A percentile compares a stretch with the other conserved stretches of the same genome.
Evolutionary conservation across 345 rosid species (phyloP).

Genomic region (Psidium friedrichsthalianum): DNA sequence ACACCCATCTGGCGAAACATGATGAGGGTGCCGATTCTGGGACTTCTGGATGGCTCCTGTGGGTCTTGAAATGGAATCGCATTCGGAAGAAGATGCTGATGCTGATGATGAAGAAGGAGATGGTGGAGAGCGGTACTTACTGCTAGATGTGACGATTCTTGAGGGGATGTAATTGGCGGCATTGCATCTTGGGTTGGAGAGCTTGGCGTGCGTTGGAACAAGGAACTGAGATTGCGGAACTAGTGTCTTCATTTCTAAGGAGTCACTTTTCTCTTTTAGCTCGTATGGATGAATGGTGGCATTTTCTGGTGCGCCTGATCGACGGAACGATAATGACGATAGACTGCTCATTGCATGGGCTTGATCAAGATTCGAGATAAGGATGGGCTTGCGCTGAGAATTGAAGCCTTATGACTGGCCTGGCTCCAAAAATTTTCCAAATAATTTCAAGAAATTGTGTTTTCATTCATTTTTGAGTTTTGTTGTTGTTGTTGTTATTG

Average conservation of each 20-base stretch:
- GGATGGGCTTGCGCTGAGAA: not conserved
- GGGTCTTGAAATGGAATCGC: not conserved
- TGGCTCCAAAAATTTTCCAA: too few relatives aligned
- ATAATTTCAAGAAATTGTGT: too few relatives aligned
- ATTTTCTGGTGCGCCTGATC: not conserved
- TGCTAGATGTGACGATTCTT: not conserved
- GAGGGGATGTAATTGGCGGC: not conserved
- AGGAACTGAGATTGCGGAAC: slow-evolving; percentile 9
- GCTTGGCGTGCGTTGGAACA: not conserved
- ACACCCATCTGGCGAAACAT: slow-evolving; percentile 1
- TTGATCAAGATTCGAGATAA: not conserved
- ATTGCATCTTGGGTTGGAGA: not conserved
- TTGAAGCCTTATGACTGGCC: not conserved
- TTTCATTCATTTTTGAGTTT: too few relatives aligned
- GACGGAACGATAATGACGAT: not conserved
- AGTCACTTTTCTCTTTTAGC: not conserved
- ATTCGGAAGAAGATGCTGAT: not conserved
- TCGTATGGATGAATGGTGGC: not conserved
- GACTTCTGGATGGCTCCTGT: not conserved
- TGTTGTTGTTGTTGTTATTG: too few relatives aligned
- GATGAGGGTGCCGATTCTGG: not conserved
- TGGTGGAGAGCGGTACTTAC: not conserved
- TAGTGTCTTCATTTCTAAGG: slow-evolving; percentile 17
- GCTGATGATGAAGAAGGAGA: not conserved
- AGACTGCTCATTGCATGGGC: not conserved